Base-by-base conservation (phyloP, 2,329 filamentous ascomycete genomes). In the Hypoxylon sp. region DNA sequence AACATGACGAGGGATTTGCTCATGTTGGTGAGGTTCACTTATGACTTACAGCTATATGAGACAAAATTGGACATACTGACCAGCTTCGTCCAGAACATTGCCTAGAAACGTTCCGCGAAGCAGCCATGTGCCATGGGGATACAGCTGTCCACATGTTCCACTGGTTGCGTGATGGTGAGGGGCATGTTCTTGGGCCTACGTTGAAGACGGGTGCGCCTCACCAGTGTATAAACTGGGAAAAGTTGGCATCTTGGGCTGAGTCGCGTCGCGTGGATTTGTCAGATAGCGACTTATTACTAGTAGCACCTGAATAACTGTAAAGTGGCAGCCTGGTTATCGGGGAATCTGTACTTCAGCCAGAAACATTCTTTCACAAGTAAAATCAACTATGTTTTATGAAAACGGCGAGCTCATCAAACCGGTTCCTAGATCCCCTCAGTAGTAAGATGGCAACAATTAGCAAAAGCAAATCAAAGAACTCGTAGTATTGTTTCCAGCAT, bases 61-160 rank as follows among this genome's bases (percentile, higher is more conserved):
- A n/a, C n/a, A n/a, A 24, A 13, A 20, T 23, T 18, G 27, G 20
- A 29, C 26, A 6, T 29, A 23, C 42, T 27, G 7, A 37, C 21
- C 3, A 11, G 38, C 15, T 33, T 11, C n/a, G 35, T n/a, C n/a
- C 18, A 58, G 55, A 54, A n/a, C 55, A 58, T 26, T 58, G 55
- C 35, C 10, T 58, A 2, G 55, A 58, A 26, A 26, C 48, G 7
- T 13, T 53, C 18, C 29, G 48, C 0, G 42, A 48, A 20, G 15
- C 55, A 20, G 18, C 48, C 1, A 38, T 53, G 27, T 58, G 55
- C 29, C 55, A 49, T 33, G 48, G 55, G 10, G 55, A 58, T 29
- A 40, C 48, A 13, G 45, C 42, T 4, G 20, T 53, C 3, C 48
- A 3, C 0, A 6, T 35, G 10, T 53, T 45, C 31, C 6, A 29